These are phyloP conservation scores for Fusarium austroafricanum DNA, from an alignment of 2,329 filamentous ascomycete genomes.

Conservation along the genomic window DNA sequence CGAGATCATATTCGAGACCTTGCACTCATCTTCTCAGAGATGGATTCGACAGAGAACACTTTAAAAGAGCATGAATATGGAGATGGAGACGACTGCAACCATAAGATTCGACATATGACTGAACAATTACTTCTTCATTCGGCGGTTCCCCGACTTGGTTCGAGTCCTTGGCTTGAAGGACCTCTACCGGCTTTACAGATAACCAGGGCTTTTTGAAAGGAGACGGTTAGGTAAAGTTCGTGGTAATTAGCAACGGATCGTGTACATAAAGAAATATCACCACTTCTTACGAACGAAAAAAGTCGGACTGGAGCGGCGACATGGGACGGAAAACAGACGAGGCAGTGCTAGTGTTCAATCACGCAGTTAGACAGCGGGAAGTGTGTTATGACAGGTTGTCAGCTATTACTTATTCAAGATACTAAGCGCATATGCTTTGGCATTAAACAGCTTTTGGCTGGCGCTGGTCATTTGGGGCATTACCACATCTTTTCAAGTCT, in stretches of 20 bases:
- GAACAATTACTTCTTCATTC: conserved; percentile 31
- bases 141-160: conserved; percentile 18
- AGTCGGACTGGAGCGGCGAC: conserved; percentile 22
- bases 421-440: conserved; percentile 24
- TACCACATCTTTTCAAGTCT: background rate
- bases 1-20: conserved; percentile 15
- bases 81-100: conserved; percentile 16
- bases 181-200: conserved; percentile 7
- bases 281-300: conserved; percentile 38
- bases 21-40: conserved; percentile 11
- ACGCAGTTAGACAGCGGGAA: conserved; percentile 39
- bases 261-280: conserved; percentile 44
- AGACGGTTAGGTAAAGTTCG: conserved; percentile 10
- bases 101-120: conserved; percentile 29
- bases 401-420: conserved; percentile 39
- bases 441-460: conserved; percentile 1
- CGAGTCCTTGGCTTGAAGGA: conserved; percentile 8
- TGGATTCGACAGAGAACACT: conserved; percentile 16
- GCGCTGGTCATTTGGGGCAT: conserved; percentile 2
- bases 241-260: conserved; percentile 30
- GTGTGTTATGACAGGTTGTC: conserved; percentile 44
- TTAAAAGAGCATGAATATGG: conserved; percentile 2
- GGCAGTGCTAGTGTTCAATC: conserved; percentile 22
- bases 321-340: conserved; percentile 22
- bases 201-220: background rate